Conservation (phyloP, 495 filamentous ascomycete species). For the Achaetomiella virescens region DNA sequence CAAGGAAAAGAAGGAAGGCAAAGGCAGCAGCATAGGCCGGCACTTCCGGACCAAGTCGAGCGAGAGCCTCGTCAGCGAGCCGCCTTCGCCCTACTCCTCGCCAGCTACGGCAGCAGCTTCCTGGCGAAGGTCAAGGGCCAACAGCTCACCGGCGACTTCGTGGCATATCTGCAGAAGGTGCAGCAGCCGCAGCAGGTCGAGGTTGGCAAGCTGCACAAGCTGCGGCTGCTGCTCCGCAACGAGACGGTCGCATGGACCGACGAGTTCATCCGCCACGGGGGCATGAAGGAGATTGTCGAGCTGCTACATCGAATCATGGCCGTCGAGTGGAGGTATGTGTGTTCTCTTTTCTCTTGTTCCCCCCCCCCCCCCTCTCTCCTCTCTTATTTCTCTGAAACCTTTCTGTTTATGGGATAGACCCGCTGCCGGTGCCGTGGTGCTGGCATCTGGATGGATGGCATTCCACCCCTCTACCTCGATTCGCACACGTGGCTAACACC, state of each 20-base stretch:
- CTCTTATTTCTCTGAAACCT: neutral
- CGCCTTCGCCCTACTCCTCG: constrained; percentile 36
- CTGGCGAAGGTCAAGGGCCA: constrained; percentile 49
- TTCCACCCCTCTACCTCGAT: neutral
- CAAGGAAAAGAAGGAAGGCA: constrained; percentile 49
- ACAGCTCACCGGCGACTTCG: constrained; percentile 69
- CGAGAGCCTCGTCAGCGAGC: constrained; percentile 44
- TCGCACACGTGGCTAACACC: constrained; percentile 17
- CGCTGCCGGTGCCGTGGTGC: neutral
- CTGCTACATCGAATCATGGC: constrained; percentile 85
- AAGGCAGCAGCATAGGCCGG: constrained; percentile 42
- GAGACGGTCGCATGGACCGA: constrained; percentile 95
- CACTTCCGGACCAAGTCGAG: constrained; percentile 48
- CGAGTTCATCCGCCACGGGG: constrained; percentile 77
- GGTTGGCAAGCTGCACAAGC: constrained; percentile 89
- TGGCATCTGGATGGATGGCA: too few relatives aligned
- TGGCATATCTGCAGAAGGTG: constrained; percentile 69
- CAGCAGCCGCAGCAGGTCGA: constrained; percentile 76
- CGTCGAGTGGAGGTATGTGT: constrained; percentile 91
- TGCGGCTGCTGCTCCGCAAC: constrained; percentile 82
- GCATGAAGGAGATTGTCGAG: constrained; percentile 85
- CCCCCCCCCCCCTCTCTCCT: too few relatives aligned
- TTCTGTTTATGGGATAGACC: too few relatives aligned
- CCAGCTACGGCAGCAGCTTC: constrained; percentile 36
- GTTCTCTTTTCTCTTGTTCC: too few relatives aligned